Evolutionary conservation across 1,284 basidiomycete genomes (phyloP).

Genomic region (Trichosporon coremiiforme): DNA sequence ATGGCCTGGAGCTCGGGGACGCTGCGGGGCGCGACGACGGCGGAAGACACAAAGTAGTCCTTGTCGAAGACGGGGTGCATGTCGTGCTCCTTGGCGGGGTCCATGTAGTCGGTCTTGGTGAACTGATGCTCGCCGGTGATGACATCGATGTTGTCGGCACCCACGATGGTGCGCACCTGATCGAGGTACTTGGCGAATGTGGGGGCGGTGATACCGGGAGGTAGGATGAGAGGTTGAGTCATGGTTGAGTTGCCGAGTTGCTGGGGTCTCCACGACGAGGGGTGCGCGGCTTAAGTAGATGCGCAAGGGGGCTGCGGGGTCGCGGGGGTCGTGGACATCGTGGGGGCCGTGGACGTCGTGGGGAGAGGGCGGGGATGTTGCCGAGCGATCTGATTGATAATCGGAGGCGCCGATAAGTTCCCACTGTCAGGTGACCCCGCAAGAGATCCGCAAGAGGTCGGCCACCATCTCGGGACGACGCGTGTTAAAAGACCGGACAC

Average conservation of each 20-base stretch:
- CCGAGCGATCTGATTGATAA: not conserved
- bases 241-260: slow-evolving; percentile 9
- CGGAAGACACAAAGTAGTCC: slow-evolving; percentile 27
- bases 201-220: slow-evolving; percentile 18
- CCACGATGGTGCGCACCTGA: slow-evolving; percentile 19
- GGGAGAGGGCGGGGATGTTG: not conserved
- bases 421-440: not conserved
- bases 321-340: no score
- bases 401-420: slow-evolving; percentile 9
- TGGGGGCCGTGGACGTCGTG: no score
- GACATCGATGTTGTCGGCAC: slow-evolving; percentile 22
- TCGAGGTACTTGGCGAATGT: slow-evolving; percentile 18
- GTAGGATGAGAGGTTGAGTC: slow-evolving; percentile 19
- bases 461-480: not conserved
- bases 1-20: slow-evolving; percentile 22
- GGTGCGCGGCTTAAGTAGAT: not conserved
- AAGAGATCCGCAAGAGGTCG: not conserved
- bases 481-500: slow-evolving; percentile 4
- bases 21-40: slow-evolving; percentile 21
- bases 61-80: slow-evolving; percentile 26
- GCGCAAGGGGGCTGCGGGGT: no score
- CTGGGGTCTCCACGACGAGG: no score
- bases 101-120: slow-evolving; percentile 26
- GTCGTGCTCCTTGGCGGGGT: slow-evolving; percentile 27
- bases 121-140: slow-evolving; percentile 24